Percentiles rank a stretch among this genome's conserved stretches.
Evolutionary conservation across 441 rosid genomes (phyloP).

Genomic region (Populus hybrid): DNA sequence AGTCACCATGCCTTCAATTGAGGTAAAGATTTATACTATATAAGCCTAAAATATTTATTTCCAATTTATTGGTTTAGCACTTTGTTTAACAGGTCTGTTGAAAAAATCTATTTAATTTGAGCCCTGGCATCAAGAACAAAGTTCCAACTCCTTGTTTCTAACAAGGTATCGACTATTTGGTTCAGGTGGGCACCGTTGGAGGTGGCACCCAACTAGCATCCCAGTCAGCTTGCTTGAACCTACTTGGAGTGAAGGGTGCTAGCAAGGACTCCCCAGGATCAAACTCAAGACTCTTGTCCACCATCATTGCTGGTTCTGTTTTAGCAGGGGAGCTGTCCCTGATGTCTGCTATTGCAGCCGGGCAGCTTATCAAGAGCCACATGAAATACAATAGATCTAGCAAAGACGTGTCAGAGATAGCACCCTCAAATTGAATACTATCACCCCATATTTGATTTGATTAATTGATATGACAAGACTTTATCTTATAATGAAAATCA

Average conservation of each 20-base stretch:
- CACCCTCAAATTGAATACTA: not conserved
- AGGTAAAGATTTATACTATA: slow-evolving; percentile 32
- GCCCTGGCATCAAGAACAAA: not conserved
- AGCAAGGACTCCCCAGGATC: slow-evolving; percentile 59
- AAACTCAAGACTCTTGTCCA: slow-evolving; percentile 70
- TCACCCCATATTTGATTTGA: not conserved
- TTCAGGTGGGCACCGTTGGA: slow-evolving; percentile 81
- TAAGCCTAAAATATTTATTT: too few relatives aligned
- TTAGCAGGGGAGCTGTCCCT: slow-evolving; percentile 78
- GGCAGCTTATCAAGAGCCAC: slow-evolving; percentile 80
- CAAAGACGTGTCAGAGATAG: slow-evolving; percentile 48
- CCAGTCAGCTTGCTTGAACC: slow-evolving; percentile 79
- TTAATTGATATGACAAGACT: not conserved
- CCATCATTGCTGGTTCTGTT: slow-evolving; percentile 70
- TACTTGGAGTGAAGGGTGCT: slow-evolving; percentile 80
- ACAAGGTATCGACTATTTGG: not conserved
- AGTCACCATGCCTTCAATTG: slow-evolving; percentile 83
- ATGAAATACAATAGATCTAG: slow-evolving; percentile 85
- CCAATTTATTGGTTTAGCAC: too few relatives aligned
- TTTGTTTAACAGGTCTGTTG: too few relatives aligned
- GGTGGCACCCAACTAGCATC: slow-evolving; percentile 91
- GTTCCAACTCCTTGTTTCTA: not conserved
- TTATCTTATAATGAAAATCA: not conserved
- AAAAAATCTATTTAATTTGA: not conserved
- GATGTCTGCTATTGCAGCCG: slow-evolving; percentile 83